These are phyloP conservation scores for Ogataea allantospora DNA, from an alignment of 805 yeast species.

Conservation along the genomic window DNA sequence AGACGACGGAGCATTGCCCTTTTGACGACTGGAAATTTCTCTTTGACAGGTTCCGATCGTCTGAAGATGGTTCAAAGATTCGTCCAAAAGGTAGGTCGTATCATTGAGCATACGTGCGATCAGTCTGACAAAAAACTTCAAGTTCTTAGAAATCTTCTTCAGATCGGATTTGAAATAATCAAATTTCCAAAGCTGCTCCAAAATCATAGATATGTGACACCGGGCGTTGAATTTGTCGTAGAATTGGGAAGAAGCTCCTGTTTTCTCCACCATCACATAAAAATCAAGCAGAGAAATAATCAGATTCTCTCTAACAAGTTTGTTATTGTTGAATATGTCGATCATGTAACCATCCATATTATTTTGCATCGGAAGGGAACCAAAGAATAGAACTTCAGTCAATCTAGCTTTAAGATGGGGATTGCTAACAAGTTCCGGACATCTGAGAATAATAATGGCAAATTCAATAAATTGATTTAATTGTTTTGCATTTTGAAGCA, in stretches of 20 bases:
- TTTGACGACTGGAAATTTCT: conserved; percentile 54
- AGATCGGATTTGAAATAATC: conserved; percentile 68
- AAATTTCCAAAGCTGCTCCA: conserved; percentile 81
- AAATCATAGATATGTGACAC: conserved; percentile 77
- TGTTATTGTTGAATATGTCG: conserved; percentile 60
- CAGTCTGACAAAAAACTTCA: conserved; percentile 85
- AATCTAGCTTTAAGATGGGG: conserved; percentile 89
- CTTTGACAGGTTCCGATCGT: conserved; percentile 74
- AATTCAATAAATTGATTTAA: conserved; percentile 64
- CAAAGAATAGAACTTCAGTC: conserved; percentile 76
- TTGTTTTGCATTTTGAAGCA: conserved; percentile 51
- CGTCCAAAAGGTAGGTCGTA: conserved; percentile 87
- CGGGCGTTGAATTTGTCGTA: conserved; percentile 94
- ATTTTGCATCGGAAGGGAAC: conserved; percentile 54
- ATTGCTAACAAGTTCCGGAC: conserved; percentile 82
- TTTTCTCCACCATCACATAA: conserved; percentile 92
- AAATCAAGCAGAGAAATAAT: conserved; percentile 83
- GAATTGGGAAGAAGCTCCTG: conserved; percentile 93
- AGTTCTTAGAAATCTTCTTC: conserved; percentile 58
- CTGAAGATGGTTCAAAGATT: conserved; percentile 74
- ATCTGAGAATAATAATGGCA: conserved; percentile 70
- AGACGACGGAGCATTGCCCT: conserved; percentile 31
- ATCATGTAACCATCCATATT: conserved; percentile 75
- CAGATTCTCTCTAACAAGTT: conserved; percentile 60
- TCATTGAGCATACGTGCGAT: conserved; percentile 95